Conservation (phyloP, 345 rosid genomes). For the Turnera subulata region DNA sequence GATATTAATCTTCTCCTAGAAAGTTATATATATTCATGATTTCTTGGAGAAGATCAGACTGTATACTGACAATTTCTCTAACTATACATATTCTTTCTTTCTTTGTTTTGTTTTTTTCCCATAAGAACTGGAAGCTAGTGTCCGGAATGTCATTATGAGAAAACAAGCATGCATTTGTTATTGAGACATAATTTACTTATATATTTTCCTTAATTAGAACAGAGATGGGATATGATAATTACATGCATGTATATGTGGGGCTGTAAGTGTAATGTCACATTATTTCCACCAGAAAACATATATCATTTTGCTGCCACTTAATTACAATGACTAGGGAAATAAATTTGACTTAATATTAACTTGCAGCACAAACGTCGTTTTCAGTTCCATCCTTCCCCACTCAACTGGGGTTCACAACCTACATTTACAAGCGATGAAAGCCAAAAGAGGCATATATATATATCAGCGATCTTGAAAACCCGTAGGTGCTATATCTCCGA, state of each 20-base stretch:
- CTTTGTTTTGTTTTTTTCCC: not conserved
- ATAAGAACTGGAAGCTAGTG: not conserved
- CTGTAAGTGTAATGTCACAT: not conserved
- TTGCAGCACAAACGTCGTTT: too few species aligned
- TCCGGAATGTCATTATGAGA: too few species aligned
- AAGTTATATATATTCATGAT: not conserved
- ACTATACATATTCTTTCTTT: not conserved
- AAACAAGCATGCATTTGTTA: too few species aligned
- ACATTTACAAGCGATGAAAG: too few species aligned
- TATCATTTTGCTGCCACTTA: not conserved
- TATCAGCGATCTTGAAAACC: too few species aligned
- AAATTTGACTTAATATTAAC: too few species aligned
- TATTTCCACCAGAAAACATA: not conserved
- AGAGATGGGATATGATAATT: too few species aligned
- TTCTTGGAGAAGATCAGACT: not conserved
- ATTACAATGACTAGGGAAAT: too few species aligned
- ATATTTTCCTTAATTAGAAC: not conserved
- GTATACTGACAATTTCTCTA: not conserved
- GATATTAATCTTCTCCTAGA: not conserved
- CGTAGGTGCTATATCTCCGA: too few species aligned
- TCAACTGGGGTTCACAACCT: too few species aligned
- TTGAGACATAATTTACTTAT: not conserved
- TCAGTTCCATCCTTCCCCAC: too few species aligned
- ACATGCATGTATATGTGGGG: not conserved
- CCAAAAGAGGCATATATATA: too few species aligned